These are phyloP conservation scores for Prunus padus DNA, from an alignment of 306 rosid genomes.

Conservation along the genomic window DNA sequence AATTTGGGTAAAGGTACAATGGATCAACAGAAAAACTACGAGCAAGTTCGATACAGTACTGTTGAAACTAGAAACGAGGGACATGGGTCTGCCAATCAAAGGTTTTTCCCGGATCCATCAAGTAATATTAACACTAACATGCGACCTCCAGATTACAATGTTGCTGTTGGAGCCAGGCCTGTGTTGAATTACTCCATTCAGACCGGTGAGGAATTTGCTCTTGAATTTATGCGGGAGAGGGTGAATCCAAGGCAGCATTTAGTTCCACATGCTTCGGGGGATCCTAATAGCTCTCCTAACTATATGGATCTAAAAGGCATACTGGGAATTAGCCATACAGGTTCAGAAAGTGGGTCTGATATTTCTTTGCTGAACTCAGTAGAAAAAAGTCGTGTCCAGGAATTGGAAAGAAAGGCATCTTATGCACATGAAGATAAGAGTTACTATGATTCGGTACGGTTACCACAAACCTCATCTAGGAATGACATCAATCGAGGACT, in stretches of 20 bases:
- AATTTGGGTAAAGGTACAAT: constrained; percentile 27
- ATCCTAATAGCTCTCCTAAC: constrained; percentile 53
- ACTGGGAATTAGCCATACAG: constrained; percentile 47
- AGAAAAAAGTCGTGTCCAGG: constrained; percentile 52
- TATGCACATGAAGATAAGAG: constrained; percentile 50
- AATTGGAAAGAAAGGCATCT: constrained; percentile 52
- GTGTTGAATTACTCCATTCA: constrained; percentile 81
- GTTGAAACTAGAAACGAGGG: constrained; percentile 58
- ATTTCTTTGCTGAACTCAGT: constrained; percentile 40
- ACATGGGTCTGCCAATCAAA: constrained; percentile 45
- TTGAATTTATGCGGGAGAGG: constrained; percentile 91
- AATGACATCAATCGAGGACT: constrained; percentile 49
- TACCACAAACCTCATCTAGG: constrained; percentile 55
- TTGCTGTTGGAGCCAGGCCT: constrained; percentile 56
- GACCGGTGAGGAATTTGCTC: constrained; percentile 88
- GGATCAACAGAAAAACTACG: constrained; percentile 40
- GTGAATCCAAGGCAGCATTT: constrained; percentile 61
- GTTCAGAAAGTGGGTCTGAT: constrained; percentile 67
- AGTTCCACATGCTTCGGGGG: constrained; percentile 53
- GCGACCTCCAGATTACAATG: constrained; percentile 56
- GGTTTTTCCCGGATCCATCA: constrained; percentile 45
- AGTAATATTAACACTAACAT: constrained; percentile 44
- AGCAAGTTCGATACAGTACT: constrained; percentile 38
- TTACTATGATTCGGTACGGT: constrained; percentile 48
- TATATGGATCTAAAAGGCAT: constrained; percentile 57